Evolutionary conservation across 441 rosid genomes (phyloP), one percentile per base, ranked within the genome.

Genomic region (Gossypium lobatum): DNA sequence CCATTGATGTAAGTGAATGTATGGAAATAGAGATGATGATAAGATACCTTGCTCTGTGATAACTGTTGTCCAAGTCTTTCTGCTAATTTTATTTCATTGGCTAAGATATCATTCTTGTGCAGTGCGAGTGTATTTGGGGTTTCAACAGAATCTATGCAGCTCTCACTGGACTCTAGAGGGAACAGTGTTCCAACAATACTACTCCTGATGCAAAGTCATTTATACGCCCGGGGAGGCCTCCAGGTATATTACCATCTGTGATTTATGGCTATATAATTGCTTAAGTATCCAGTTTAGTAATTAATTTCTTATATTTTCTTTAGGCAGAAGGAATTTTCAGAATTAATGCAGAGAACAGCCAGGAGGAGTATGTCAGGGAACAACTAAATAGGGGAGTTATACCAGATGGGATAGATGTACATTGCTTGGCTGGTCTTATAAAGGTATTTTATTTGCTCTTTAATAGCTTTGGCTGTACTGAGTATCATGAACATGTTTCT

Each of bases 251-350:
- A 67, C 3, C 37, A 7, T 73, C n/a, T 16, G 16, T 60, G 28
- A 16, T 7, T 18, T 42, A 31, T 46, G 55, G 17, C 21, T 23
- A 3, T 25, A 72, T 59, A 42, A 26, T 25, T 17, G 59, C 69
- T 61, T 42, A 48, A 50, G 21, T 48, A 68, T 57, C 46, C 13
- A 25, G 46, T 64, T 37, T 64, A 23, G 17, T 25, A 55, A 23
- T 20, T 75, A 23, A 10, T 53, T 11, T 11, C 21, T 46, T 50
- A 17, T 23, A 46, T 57, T 75, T 61, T 59, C 18, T 75, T 37
- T 78, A 89, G 93, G 89, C 87, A 53, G 93, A 89, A 77, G 93
- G 93, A 71, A 83, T 89, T 69, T 89, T 89, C 86, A 78, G 93
- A 80, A 87, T 89, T 25, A 87, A 84, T 76, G 93, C 87, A 37